A percentile compares a stretch with the other conserved stretches of the same genome.
Conservation (phyloP, 106 monocot species). For the Gastrodia elata region DNA sequence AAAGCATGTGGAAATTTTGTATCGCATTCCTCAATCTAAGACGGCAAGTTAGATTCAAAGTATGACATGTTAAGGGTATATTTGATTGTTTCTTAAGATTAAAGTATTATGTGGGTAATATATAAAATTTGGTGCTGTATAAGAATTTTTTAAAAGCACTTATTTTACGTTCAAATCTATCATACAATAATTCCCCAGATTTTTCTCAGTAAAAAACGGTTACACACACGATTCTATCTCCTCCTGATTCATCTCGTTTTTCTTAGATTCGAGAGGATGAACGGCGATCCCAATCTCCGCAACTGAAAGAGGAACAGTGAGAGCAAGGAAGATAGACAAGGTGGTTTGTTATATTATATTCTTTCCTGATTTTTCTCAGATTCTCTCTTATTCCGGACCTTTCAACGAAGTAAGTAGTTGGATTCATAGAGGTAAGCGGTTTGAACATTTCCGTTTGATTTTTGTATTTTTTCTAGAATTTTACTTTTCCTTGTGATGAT, state of each 20-base stretch:
- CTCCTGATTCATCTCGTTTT: not conserved
- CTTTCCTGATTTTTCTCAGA: not conserved
- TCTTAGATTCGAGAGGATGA: not conserved
- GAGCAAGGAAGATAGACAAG: not conserved
- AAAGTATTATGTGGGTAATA: no score
- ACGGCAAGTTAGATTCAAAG: no score
- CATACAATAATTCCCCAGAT: no score
- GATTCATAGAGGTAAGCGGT: not conserved
- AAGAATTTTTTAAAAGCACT: no score
- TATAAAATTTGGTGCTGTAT: no score
- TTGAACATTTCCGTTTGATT: not conserved
- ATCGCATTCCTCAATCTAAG: no score
- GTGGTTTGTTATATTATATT: not conserved
- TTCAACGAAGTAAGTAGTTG: not conserved
- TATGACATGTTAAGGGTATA: no score
- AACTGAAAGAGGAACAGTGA: not conserved
- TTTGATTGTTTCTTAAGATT: no score
- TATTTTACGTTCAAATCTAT: no score
- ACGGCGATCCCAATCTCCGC: not conserved
- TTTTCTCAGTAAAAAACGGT: no score
- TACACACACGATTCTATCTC: not conserved
- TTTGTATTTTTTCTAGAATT: not conserved
- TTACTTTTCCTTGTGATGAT: not conserved
- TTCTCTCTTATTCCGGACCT: not conserved
- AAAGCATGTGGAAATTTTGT: no score